Conservation (phyloP, 108 stramenopile species). For the Cylindrotheca closterium region DNA sequence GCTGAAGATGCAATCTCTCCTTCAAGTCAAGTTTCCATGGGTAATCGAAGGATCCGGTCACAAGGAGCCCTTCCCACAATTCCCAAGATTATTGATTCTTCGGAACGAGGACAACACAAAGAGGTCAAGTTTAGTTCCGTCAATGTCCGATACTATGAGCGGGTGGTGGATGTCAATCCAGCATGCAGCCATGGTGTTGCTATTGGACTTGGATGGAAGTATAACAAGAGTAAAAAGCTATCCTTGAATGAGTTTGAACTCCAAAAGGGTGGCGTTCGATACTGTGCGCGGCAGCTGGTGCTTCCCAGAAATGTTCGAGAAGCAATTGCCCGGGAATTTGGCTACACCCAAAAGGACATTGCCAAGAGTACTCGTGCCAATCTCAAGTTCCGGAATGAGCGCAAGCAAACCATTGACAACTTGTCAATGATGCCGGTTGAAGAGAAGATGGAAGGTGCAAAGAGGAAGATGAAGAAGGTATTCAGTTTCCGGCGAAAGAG, state of each 20-base stretch:
- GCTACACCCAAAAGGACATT: conserved; percentile 27
- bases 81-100: too few relatives aligned
- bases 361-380: conserved; percentile 15
- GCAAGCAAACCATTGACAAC: conserved; percentile 29
- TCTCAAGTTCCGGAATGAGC: conserved; percentile 15
- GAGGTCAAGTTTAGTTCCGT: conserved; percentile 7
- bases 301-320: conserved; percentile 14
- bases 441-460: conserved; percentile 24
- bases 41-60: too few relatives aligned
- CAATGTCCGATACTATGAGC: conserved; percentile 46
- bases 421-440: conserved; percentile 11
- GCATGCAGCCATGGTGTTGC: conserved; percentile 12
- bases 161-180: conserved; percentile 53
- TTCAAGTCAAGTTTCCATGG: too few relatives aligned
- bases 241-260: conserved; percentile 14
- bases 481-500: neutral
- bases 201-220: conserved; percentile 26
- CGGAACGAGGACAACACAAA: too few relatives aligned
- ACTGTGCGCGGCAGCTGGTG: neutral
- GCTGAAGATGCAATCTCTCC: too few relatives aligned
- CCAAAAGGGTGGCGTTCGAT: conserved; percentile 4
- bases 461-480: conserved; percentile 9
- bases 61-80: too few relatives aligned
- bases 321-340: conserved; percentile 8
- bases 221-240: conserved; percentile 2